Percentiles rank a stretch among this genome's conserved stretches.
Evolutionary conservation across 306 rosid species (phyloP).

Genomic region (Lathyrus aphaca): DNA sequence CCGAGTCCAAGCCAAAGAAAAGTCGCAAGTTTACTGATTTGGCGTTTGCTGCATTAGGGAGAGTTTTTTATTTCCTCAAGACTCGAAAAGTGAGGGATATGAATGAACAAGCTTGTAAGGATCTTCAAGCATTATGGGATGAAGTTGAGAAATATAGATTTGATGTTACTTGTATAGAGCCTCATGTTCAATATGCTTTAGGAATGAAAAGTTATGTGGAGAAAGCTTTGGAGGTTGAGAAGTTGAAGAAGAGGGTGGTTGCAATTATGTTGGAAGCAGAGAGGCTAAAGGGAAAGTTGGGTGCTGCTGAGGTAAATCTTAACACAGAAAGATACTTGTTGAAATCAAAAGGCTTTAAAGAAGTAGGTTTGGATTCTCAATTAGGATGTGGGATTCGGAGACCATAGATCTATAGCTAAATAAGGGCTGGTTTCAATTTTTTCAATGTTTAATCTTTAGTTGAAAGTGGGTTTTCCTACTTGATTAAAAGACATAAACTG

Average conservation of each 20-base stretch:
- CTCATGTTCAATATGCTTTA: slow-evolving; percentile 40
- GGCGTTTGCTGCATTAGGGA: slow-evolving; percentile 43
- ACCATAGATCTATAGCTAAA: too few species aligned
- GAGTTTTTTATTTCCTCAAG: slow-evolving; percentile 35
- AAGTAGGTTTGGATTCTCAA: slow-evolving; percentile 27
- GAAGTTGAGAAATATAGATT: slow-evolving; percentile 37
- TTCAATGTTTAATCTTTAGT: too few species aligned
- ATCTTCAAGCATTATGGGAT: slow-evolving; percentile 36
- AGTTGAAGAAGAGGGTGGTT: slow-evolving; percentile 5
- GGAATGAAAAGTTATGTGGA: slow-evolving; percentile 31
- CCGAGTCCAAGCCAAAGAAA: slow-evolving; percentile 4
- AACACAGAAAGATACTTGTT: slow-evolving; percentile 8
- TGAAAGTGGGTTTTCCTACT: too few species aligned
- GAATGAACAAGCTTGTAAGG: background rate
- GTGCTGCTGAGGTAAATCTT: slow-evolving; percentile 28
- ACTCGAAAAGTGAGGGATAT: background rate
- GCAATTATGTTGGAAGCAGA: slow-evolving; percentile 23
- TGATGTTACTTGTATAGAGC: slow-evolving; percentile 42
- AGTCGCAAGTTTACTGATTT: slow-evolving; percentile 14
- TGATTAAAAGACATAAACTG: too few species aligned
- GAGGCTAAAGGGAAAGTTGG: slow-evolving; percentile 24
- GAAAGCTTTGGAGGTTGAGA: slow-evolving; percentile 17
- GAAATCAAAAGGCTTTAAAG: slow-evolving; percentile 16
- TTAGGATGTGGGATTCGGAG: slow-evolving; percentile 26
- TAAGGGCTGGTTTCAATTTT: too few species aligned